Evolutionary conservation across 768 basidiomycete genomes (phyloP).

Genomic region (Lactarius quietus): DNA sequence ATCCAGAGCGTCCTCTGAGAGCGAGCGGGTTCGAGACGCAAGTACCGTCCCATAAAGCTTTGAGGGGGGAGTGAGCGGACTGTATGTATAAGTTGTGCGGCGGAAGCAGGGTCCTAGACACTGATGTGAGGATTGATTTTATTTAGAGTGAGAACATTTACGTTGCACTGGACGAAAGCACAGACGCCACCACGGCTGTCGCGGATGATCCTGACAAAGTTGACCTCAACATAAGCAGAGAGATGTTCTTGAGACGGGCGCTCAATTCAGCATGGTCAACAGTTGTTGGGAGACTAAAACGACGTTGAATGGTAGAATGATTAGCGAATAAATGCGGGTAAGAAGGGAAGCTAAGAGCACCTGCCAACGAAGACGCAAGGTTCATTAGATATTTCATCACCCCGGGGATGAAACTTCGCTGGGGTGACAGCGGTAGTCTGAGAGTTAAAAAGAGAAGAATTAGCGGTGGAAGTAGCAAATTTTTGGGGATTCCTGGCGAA

Average conservation of each 20-base stretch:
- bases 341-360: slow-evolving; percentile 36
- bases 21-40: slow-evolving; percentile 77
- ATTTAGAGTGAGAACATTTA: slow-evolving; percentile 33
- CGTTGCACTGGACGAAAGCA: slow-evolving; percentile 85
- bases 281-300: slow-evolving; percentile 60
- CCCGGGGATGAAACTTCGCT: slow-evolving; percentile 13
- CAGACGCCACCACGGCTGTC: slow-evolving; percentile 76
- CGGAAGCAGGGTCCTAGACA: slow-evolving; percentile 52
- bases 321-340: slow-evolving; percentile 13
- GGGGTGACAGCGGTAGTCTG: slow-evolving; percentile 25
- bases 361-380: slow-evolving; percentile 85
- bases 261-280: slow-evolving; percentile 63
- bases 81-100: slow-evolving; percentile 54
- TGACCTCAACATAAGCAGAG: slow-evolving; percentile 59
- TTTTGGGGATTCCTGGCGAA: slow-evolving; percentile 12
- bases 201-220: slow-evolving; percentile 65
- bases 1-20: slow-evolving; percentile 71
- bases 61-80: slow-evolving; percentile 53
- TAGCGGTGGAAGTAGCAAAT: slow-evolving; percentile 19
- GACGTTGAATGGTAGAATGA: slow-evolving; percentile 15
- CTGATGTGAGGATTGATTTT: neutral
- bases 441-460: slow-evolving; percentile 28
- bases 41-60: slow-evolving; percentile 64
- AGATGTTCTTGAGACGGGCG: slow-evolving; percentile 60
- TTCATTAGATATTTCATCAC: slow-evolving; percentile 58